Evolutionary conservation across 2,329 filamentous ascomycete species (phyloP), one percentile per base, ranked within the genome.

Genomic region (Aureobasidium vineae): DNA sequence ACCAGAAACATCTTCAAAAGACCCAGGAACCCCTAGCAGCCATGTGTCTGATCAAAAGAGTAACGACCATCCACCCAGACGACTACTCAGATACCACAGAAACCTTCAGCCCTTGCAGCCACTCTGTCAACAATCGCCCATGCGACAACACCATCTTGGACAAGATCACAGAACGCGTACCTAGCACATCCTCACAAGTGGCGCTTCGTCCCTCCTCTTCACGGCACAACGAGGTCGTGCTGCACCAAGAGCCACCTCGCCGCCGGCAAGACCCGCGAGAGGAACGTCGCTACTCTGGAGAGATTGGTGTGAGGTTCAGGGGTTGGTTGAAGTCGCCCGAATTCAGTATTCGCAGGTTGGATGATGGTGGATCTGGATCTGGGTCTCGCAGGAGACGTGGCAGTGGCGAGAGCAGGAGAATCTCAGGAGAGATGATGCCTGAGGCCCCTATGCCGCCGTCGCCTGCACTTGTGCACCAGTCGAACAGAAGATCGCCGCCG

Each of bases 391-490:
- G 41, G 5, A 61, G 43, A 26, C 41, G 28, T 61, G 28, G 33
- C 5, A n/a, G 19, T 19, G 36, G 28, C 3, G 61, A 45, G 23
- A 21, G 43, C 21, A 47, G 26, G 28, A 10, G 26, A 13, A 23
- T 13, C 2, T 28, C 43, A 26, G 41, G n/a, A 3, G 28, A 38
- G 8, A 19, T 61, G 16, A 36, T 52, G 59, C 59, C 59, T 1
- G 45, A 52, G 16, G 59, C 45, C 36, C 45, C 59, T 19, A 63
- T 52, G 45, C 59, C 59, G 19, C 59, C 59, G 6, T 33, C 59
- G 10, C 41, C 41, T 36, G 7, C 57, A 10, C 11, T 26, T 13
- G 38, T 10, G 19, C 52, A 43, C 36, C 61, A 11, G 15, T 49
- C 47, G 10, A 7, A n/a, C n/a, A 45, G 47, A 36, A n/a, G 47